Percentiles rank a stretch among this genome's conserved stretches.
Conservation (phyloP, 2,329 filamentous ascomycete species). For the Mycosphaerella arachidis region DNA sequence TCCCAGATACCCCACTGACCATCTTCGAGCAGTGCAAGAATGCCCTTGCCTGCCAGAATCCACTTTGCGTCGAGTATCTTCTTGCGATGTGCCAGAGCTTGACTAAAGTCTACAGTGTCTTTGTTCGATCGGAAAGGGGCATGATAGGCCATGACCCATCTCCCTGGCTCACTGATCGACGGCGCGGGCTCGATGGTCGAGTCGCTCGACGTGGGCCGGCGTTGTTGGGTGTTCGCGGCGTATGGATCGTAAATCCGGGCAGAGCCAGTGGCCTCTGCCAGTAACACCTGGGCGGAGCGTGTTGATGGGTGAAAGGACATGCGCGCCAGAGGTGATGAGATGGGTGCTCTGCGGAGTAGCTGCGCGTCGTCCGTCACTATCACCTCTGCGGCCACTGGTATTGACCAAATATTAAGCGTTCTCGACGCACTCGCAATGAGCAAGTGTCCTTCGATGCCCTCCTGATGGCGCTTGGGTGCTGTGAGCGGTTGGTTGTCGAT, state of each 20-base stretch:
- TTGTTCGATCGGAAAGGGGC: constrained; percentile 23
- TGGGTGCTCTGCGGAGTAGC: constrained; percentile 9
- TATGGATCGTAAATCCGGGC: constrained; percentile 57
- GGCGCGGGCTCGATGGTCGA: constrained; percentile 11
- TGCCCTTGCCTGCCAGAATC: constrained; percentile 43
- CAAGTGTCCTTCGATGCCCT: constrained; percentile 14
- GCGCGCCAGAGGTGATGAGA: constrained; percentile 16
- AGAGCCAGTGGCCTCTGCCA: constrained; percentile 51
- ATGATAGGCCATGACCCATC: constrained; percentile 29
- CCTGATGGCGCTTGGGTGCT: constrained; percentile 1
- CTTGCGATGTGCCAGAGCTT: constrained; percentile 40
- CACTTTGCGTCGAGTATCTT: constrained; percentile 47
- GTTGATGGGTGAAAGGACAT: constrained; percentile 27
- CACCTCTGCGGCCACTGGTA: constrained; percentile 21
- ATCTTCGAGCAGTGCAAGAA: constrained; percentile 46
- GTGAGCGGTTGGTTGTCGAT: constrained; percentile 10
- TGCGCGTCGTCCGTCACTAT: constrained; percentile 12
- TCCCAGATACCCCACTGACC: constrained; percentile 54
- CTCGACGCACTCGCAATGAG: constrained; percentile 17
- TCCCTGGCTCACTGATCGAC: constrained; percentile 12
- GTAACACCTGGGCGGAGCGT: constrained; percentile 41
- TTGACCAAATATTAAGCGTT: constrained; percentile 21
- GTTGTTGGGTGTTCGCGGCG: constrained; percentile 22
- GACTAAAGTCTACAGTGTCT: constrained; percentile 16
- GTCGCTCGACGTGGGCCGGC: constrained; percentile 25